phyloP scores from a whole-genome alignment of 768 basidiomycete genomes.

The Udeniomyces megalosporus region DNA sequence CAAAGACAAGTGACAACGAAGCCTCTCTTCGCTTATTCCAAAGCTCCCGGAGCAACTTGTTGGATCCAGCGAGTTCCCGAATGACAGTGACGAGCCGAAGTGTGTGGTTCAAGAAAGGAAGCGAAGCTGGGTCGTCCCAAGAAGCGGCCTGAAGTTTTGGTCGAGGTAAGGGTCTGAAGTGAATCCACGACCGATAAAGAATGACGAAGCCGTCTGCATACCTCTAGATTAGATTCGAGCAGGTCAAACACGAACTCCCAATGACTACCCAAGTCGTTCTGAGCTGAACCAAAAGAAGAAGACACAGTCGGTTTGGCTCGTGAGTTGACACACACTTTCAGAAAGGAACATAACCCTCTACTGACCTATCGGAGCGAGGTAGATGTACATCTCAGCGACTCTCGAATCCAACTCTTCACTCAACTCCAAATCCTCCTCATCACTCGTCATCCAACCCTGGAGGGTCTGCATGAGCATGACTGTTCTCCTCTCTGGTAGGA shows the following conservation, averaged over 20 bases:
- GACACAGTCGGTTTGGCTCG: too few relatives aligned
- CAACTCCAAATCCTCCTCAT: slow-evolving; percentile 37
- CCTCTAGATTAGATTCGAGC: slow-evolving; percentile 75
- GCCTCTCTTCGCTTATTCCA: slow-evolving; percentile 47
- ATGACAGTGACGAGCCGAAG: slow-evolving; percentile 50
- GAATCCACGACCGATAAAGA: not conserved
- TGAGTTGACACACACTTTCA: too few relatives aligned
- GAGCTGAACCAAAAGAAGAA: slow-evolving; percentile 32
- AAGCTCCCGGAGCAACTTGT: slow-evolving; percentile 50
- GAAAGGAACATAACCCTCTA: too few relatives aligned
- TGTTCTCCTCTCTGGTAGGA: slow-evolving; percentile 68
- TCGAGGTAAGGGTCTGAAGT: not conserved
- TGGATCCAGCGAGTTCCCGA: slow-evolving; percentile 52
- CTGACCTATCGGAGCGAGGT: slow-evolving; percentile 53
- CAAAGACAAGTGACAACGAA: slow-evolving; percentile 44
- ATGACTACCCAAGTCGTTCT: slow-evolving; percentile 68
- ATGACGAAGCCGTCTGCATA: slow-evolving; percentile 26
- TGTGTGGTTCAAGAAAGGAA: slow-evolving; percentile 52
- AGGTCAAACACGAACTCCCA: slow-evolving; percentile 90
- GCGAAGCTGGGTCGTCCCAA: slow-evolving; percentile 37
- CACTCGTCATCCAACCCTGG: slow-evolving; percentile 57
- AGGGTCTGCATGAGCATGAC: slow-evolving; percentile 74
- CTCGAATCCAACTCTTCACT: slow-evolving; percentile 63
- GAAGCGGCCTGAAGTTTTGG: not conserved
- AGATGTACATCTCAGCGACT: slow-evolving; percentile 54